Base-by-base conservation (phyloP, 2,329 filamentous ascomycete genomes). In the Penicillium brasilianum region DNA sequence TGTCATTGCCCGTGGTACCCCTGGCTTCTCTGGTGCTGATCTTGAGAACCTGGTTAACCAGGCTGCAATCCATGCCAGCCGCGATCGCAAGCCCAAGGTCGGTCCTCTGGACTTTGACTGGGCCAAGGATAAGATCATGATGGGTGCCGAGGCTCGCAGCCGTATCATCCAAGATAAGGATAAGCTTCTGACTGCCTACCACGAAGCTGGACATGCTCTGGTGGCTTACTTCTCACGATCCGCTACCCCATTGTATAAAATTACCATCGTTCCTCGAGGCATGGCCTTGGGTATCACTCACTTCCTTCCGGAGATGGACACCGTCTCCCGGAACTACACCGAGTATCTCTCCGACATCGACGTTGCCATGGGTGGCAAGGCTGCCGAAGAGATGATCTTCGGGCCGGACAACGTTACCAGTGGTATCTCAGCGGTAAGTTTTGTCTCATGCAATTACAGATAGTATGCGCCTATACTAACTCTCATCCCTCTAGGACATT, bases 71-170 rank as follows among this genome's bases (percentile, higher is more conserved):
- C 92, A 90, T 72, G 95, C 95, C n/a, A 96, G 92, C 72, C 92
- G 95, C 76, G 85, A 91, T 68, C 95, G 93, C 79, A 86, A 90
- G 41, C 83, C 83, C 61, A 85, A 89, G 49, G 91, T 99, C 56
- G 85, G 86, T 13, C 90, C 92, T 77, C 79, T 85, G 36, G 93
- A 98, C 73, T 89, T 98, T 66, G 93, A 97, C 69, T 99, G 94
- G 93, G 95, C 95, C 59, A 98, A 96, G 79, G 95, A 99, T 81
- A 95, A 95, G 80, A 91, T 99, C 57, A 90, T 97, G 76, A 97
- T 99, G 92, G 95, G 95, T 39, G 91, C 94, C 2, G 95, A 99
- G 80, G 88, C 90, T 74, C 91, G 89, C 76, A 96, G 90, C 68
- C 92, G 94, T 79, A 86, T 97, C 58, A 94, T 99, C 58, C 91